phyloP scores from a whole-genome alignment of 2,329 filamentous ascomycete species.

The Elsinoe arachidis region DNA sequence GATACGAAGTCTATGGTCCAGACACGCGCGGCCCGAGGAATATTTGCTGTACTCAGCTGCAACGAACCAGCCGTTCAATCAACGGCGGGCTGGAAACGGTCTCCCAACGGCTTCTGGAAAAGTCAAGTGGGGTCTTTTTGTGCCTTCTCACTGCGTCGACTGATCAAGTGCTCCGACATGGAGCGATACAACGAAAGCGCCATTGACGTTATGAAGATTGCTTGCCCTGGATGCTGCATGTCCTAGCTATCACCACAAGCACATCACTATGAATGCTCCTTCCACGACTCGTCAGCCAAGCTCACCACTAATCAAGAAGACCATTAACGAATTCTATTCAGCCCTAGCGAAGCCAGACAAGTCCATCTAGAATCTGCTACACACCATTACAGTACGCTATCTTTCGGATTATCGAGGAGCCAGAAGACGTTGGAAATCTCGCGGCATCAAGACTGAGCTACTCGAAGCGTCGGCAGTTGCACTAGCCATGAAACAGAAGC shows the following conservation, averaged over 20 bases:
- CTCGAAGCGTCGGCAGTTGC: neutral
- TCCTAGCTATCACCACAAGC: no score
- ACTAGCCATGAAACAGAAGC: slow-evolving; percentile 6
- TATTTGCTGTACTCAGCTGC: neutral
- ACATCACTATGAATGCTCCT: no score
- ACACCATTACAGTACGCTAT: neutral
- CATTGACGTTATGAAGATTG: no score
- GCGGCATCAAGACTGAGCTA: neutral
- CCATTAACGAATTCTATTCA: neutral
- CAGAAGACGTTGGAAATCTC: neutral
- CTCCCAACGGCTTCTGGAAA: slow-evolving; percentile 9
- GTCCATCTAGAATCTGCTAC: neutral
- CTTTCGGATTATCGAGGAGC: neutral
- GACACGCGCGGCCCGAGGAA: neutral
- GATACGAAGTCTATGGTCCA: neutral
- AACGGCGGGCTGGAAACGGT: neutral
- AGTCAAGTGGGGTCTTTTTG: neutral
- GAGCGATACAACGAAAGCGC: neutral
- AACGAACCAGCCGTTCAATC: neutral
- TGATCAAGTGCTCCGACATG: neutral
- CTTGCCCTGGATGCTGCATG: no score
- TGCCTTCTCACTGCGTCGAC: neutral
- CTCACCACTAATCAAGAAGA: neutral
- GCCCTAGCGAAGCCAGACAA: neutral
- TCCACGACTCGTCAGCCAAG: neutral